Percentiles rank a stretch among this genome's conserved stretches.
Conservation (phyloP, 2,329 filamentous ascomycete genomes). For the Fusarium setosum region DNA sequence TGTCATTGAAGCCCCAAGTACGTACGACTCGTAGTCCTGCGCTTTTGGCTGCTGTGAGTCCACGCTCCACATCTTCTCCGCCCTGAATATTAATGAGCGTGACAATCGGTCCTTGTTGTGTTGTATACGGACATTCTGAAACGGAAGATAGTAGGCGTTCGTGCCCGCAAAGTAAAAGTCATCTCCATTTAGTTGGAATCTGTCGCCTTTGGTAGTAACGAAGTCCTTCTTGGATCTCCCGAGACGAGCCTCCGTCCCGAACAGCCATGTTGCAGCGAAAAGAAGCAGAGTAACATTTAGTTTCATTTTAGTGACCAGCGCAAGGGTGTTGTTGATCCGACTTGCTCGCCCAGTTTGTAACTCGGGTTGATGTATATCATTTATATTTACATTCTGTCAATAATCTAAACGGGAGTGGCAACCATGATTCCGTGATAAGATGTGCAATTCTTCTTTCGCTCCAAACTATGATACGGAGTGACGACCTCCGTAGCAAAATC, state of each 20-base stretch:
- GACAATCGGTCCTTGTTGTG: accelerated
- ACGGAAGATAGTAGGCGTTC: conserved; percentile 65
- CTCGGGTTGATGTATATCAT: not conserved
- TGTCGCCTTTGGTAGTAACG: conserved; percentile 28
- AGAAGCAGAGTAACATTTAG: not conserved
- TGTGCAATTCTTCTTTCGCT: not conserved
- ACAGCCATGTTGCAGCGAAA: not conserved
- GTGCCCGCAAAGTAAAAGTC: conserved; percentile 63
- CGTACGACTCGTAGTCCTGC: conserved; percentile 25
- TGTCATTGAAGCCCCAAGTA: conserved; percentile 29
- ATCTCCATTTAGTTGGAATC: conserved; percentile 56
- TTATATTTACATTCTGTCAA: not conserved
- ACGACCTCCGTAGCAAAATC: not conserved
- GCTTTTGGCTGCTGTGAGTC: conserved; percentile 16
- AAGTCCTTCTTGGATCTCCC: conserved; percentile 40
- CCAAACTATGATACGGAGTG: not conserved
- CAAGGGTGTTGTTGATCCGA: too few species aligned
- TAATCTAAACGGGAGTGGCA: too few species aligned
- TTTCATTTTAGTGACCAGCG: not conserved
- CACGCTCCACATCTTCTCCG: conserved; percentile 46
- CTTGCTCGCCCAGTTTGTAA: not conserved
- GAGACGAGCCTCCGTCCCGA: conserved; percentile 2
- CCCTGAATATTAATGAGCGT: conserved; percentile 47
- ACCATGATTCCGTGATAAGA: not conserved
- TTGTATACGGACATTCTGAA: conserved; percentile 6